Evolutionary conservation across 2,329 filamentous ascomycete species (phyloP), one percentile per base, ranked within the genome.

Genomic region (Sclerotinia spermophila): DNA sequence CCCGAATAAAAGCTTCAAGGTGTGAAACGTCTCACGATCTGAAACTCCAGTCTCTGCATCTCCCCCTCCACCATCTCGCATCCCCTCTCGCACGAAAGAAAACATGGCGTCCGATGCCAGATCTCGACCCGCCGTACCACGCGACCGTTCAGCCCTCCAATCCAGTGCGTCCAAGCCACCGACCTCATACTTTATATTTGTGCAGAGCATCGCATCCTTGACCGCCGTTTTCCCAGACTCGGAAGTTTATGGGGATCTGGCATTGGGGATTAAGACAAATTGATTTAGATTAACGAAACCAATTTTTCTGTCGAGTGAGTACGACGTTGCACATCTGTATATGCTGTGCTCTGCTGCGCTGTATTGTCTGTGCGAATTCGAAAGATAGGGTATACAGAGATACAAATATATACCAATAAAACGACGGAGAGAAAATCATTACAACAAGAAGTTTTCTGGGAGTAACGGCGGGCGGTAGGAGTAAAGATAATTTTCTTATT

Each of bases 41-140:
- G 13, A 40, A 19, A 10, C 24, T n/a, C 13, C 8, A 40, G 7
- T 27, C 33, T 59, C 56, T 59, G 21, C 56, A 40, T 59, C 35
- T 59, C 15, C 24, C 10, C 30, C 44, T 51, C 61, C 61, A 51
- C 44, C 44, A 65, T 65, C 61, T 65, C 45, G 45, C 27, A 65
- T 65, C 33, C 15, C 15, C 38, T 38, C 24, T 65, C 24, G 35
- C 44, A 65, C 61, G 35, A 65, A 21, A 40, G 27, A 51, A 2
- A 44, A 61, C 45, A 53, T 53, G 45, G 61, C 45, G 15, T 53
- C 61, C 33, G 61, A 65, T 65, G 45, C 61, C 61, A 64, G 61
- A 64, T 64, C 61, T 64, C 30, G 61, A 64, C 61, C 44, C 40
- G 59, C 33, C 61, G 61, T 65, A 40, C 45, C 33, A 65, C 45